Percentiles rank a stretch among this genome's conserved stretches.
phyloP scores from a whole-genome alignment of 768 basidiomycete genomes.

The Pulveroboletus sp. region DNA sequence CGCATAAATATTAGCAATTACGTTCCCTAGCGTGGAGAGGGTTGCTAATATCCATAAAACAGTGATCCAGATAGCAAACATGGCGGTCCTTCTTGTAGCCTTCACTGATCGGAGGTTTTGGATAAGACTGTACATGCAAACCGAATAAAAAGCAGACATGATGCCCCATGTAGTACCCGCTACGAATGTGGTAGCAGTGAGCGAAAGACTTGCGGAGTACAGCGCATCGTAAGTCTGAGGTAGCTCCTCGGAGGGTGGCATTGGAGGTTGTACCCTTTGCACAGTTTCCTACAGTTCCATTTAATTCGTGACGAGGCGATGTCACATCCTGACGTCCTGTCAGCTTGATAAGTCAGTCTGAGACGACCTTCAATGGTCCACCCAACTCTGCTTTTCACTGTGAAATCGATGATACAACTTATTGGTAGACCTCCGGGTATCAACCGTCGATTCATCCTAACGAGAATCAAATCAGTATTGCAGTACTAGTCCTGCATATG shows the following conservation, averaged over 20 bases:
- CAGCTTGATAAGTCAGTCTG: too few species aligned
- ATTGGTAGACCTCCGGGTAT: too few species aligned
- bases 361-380: too few species aligned
- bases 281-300: too few species aligned
- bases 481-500: too few species aligned
- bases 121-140: neutral
- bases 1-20: neutral
- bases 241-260: neutral
- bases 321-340: too few species aligned
- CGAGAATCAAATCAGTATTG: too few species aligned
- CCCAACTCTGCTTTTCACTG: too few species aligned
- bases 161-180: constrained; percentile 1
- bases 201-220: neutral
- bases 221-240: neutral
- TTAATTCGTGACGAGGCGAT: too few species aligned
- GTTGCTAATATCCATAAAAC: neutral
- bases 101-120: neutral
- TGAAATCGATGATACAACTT: too few species aligned
- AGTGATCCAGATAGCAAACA: neutral
- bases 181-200: neutral
- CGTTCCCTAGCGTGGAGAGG: neutral
- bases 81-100: neutral
- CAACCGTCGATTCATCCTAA: too few species aligned
- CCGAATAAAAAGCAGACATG: neutral
- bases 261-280: neutral